A percentile compares a stretch with the other conserved stretches of the same genome.
These are phyloP conservation scores for Auxenochlorella pyrenoidosa DNA, from an alignment of 139 green algal species.

Conservation along the genomic window DNA sequence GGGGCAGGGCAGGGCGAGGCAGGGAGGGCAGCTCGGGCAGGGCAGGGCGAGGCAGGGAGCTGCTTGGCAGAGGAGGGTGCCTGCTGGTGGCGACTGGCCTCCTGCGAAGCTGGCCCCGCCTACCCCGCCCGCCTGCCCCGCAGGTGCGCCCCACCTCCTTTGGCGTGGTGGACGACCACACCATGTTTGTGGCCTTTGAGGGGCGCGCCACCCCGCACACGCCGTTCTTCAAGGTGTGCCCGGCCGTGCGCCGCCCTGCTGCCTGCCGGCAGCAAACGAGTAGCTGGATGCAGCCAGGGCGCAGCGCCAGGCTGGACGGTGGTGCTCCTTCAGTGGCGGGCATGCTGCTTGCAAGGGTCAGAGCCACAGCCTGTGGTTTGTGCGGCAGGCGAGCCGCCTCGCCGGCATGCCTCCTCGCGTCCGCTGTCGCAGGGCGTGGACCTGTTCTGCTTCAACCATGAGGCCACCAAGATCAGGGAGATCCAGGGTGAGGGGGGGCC, in stretches of 20 bases:
- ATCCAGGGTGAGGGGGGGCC: neutral
- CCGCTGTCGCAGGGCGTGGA: conserved; percentile 17
- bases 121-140: neutral
- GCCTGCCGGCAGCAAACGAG: neutral
- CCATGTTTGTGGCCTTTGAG: conserved; percentile 40
- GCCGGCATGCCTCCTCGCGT: no score
- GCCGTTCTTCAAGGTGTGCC: conserved; percentile 30
- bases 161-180: conserved; percentile 22
- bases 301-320: no score
- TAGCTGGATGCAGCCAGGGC: no score
- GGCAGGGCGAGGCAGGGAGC: neutral
- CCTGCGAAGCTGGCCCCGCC: no score
- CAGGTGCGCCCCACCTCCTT: conserved; percentile 32
- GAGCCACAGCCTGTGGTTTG: no score
- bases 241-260: no score
- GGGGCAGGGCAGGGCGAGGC: no score
- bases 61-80: no score
- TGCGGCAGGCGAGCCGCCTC: no score
- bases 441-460: conserved; percentile 23
- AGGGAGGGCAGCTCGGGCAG: no score
- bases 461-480: conserved; percentile 17
- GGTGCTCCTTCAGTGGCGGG: no score
- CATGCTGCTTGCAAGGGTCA: no score
- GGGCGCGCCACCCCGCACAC: conserved; percentile 1
- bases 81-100: neutral